Percentiles rank a stretch among this genome's conserved stretches.
Conservation (phyloP, 306 rosid species). For the Lathyrus oleraceus region DNA sequence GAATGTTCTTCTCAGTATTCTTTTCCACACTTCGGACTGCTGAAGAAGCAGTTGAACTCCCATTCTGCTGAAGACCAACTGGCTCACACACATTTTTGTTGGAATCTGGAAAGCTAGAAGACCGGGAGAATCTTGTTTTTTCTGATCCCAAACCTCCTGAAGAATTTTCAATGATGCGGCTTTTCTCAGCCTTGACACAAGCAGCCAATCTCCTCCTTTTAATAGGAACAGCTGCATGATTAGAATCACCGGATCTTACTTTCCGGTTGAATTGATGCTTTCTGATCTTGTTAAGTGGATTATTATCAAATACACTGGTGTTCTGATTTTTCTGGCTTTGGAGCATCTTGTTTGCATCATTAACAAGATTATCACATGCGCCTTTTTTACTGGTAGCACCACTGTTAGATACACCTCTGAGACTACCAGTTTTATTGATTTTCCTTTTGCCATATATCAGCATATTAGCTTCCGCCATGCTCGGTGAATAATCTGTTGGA, state of each 20-base stretch:
- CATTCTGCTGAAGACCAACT: constrained; percentile 37
- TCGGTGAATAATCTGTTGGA: constrained; percentile 25
- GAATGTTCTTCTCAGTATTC: constrained; percentile 31
- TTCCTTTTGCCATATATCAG: constrained; percentile 37
- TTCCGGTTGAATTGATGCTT: constrained; percentile 48
- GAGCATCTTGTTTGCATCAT: constrained; percentile 38
- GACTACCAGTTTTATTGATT: constrained; percentile 28
- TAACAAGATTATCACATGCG: constrained; percentile 25
- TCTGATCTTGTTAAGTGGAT: constrained; percentile 42
- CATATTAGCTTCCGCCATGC: constrained; percentile 32
- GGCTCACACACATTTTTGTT: constrained; percentile 37
- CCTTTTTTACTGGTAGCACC: constrained; percentile 36
- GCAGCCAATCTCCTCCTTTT: constrained; percentile 66
- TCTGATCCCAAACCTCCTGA: constrained; percentile 44
- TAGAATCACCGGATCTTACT: constrained; percentile 51
- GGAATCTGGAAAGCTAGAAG: constrained; percentile 40
- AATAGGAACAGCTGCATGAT: constrained; percentile 46
- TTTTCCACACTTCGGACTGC: constrained; percentile 39
- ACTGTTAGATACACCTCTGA: constrained; percentile 12
- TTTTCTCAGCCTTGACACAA: constrained; percentile 55
- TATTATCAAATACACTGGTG: constrained; percentile 30
- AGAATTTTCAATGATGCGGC: constrained; percentile 39
- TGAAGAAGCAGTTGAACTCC: constrained; percentile 34
- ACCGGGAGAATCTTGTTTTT: constrained; percentile 29
- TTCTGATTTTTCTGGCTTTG: constrained; percentile 39